These are phyloP conservation scores for Globisporangium carolinianum DNA, from an alignment of 352 stramenopile species.

Conservation along the genomic window DNA sequence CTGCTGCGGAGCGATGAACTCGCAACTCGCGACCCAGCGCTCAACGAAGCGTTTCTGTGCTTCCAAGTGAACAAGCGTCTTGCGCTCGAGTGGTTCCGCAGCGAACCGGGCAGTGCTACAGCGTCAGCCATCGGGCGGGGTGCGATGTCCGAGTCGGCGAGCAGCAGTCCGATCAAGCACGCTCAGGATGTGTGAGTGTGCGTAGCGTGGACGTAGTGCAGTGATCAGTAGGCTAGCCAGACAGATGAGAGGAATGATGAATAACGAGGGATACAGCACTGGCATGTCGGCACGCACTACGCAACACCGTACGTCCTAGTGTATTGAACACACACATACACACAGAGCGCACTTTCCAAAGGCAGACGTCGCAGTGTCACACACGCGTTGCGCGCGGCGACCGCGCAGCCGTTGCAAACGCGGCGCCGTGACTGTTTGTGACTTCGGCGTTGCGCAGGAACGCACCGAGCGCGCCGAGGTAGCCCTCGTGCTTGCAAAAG, in stretches of 20 bases:
- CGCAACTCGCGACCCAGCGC: conserved; percentile 29
- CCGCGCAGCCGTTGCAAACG: conserved; percentile 43
- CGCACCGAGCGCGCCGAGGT: conserved; percentile 96
- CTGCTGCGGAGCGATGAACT: conserved; percentile 50
- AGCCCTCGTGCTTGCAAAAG: conserved; percentile 97
- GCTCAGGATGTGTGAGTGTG: conserved; percentile 50
- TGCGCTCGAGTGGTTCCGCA: conserved; percentile 72
- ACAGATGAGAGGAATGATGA: too few relatives aligned
- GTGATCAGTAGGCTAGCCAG: not conserved
- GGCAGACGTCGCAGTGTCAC: not conserved
- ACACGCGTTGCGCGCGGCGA: conserved; percentile 5
- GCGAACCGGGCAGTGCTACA: too few relatives aligned
- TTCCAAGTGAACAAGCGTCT: conserved; percentile 82
- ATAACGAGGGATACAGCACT: too few relatives aligned
- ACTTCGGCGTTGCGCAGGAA: conserved; percentile 90
- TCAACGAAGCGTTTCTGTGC: conserved; percentile 69
- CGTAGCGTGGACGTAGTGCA: not conserved
- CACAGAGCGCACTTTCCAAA: not conserved
- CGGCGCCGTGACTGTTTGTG: conserved; percentile 60
- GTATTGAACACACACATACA: not conserved
- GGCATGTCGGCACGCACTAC: too few relatives aligned
- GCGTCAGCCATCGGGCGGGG: too few relatives aligned
- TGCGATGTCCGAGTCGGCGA: conserved; percentile 22
- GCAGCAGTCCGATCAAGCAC: conserved; percentile 43
- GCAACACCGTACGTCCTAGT: too few relatives aligned